Conservation (phyloP, 306 rosid species). For the Mimosa pudica region DNA sequence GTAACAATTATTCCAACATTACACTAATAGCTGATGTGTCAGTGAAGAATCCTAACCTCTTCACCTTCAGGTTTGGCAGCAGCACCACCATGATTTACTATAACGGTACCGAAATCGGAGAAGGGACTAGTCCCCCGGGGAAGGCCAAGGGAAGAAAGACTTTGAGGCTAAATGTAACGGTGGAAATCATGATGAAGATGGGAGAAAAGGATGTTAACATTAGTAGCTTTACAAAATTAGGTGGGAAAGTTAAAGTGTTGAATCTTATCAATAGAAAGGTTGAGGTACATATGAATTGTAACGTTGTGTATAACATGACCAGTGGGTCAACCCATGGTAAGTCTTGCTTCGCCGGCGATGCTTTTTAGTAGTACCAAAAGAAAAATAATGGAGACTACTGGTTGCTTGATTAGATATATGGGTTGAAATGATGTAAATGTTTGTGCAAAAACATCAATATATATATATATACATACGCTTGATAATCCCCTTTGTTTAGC, state of each 20-base stretch:
- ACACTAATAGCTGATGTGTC: slow-evolving; percentile 39
- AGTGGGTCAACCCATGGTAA: not conserved
- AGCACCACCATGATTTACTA: slow-evolving; percentile 28
- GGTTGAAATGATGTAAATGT: not conserved
- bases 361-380: not conserved
- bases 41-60: slow-evolving; percentile 39
- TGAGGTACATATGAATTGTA: slow-evolving; percentile 42
- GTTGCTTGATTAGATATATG: not conserved
- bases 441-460: not conserved
- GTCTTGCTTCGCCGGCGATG: slow-evolving; percentile 24
- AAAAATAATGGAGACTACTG: not conserved
- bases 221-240: slow-evolving; percentile 33
- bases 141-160: slow-evolving; percentile 36
- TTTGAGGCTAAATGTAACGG: slow-evolving; percentile 31
- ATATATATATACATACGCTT: not conserved
- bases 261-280: slow-evolving; percentile 29
- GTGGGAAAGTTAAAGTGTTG: slow-evolving; percentile 41
- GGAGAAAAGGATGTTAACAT: slow-evolving; percentile 29
- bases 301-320: slow-evolving; percentile 29
- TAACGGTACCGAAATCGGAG: slow-evolving; percentile 27
- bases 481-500: not conserved
- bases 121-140: slow-evolving; percentile 26
- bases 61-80: slow-evolving; percentile 31
- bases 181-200: not conserved
- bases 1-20: not conserved